Evolutionary conservation across 2,329 filamentous ascomycete species (phyloP).

Genomic region (Sphaerulina musiva): DNA sequence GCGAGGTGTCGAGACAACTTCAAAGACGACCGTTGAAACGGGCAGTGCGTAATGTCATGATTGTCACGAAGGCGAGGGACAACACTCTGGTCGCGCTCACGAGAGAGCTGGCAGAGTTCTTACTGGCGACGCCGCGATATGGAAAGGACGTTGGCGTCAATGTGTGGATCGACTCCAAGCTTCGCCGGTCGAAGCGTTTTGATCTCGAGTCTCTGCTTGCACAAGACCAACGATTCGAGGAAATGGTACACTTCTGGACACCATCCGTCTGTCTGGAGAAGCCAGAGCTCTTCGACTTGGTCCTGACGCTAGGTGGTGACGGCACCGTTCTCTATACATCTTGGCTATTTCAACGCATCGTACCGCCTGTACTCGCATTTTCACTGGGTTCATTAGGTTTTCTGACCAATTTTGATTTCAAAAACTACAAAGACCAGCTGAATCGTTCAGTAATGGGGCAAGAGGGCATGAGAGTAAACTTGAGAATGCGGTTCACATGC

Average conservation of each 20-base stretch:
- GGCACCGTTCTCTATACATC: constrained; percentile 83
- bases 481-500: constrained; percentile 98
- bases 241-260: constrained; percentile 92
- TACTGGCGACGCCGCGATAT: constrained; percentile 82
- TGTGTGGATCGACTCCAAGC: constrained; percentile 96
- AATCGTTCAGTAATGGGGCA: constrained; percentile 80
- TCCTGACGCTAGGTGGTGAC: constrained; percentile 79
- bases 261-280: constrained; percentile 90
- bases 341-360: constrained; percentile 86
- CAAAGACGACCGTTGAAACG: constrained; percentile 87
- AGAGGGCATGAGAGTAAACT: constrained; percentile 89
- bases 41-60: constrained; percentile 92
- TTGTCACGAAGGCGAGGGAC: constrained; percentile 94
- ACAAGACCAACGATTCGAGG: constrained; percentile 66
- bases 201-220: constrained; percentile 65
- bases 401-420: constrained; percentile 80
- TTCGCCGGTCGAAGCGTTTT: constrained; percentile 82
- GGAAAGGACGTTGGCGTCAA: constrained; percentile 85
- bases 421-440: constrained; percentile 78
- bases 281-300: constrained; percentile 92
- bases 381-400: constrained; percentile 81
- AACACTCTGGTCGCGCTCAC: constrained; percentile 88
- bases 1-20: constrained; percentile 91
- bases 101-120: constrained; percentile 78
- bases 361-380: constrained; percentile 78